Conservation (phyloP, 306 rosid species). For the Quercus gilva region DNA sequence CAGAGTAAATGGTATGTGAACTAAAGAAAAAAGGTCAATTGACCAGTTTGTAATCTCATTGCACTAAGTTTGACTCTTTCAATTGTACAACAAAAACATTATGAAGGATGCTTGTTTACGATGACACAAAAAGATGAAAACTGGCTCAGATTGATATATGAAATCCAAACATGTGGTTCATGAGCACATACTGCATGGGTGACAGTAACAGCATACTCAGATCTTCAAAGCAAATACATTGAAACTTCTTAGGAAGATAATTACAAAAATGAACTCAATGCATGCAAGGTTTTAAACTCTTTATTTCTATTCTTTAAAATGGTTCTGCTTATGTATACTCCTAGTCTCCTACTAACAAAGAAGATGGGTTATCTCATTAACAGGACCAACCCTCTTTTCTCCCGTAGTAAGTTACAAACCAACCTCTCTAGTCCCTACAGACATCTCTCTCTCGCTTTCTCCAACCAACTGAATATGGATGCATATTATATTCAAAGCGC, state of each 20-base stretch:
- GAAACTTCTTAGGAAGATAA: not conserved
- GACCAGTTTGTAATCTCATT: conserved; percentile 2
- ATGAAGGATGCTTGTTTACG: not conserved
- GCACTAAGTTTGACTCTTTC: not conserved
- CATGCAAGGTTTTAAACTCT: not conserved
- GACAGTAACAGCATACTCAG: not conserved
- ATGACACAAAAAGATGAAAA: not conserved
- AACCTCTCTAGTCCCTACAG: too few species aligned
- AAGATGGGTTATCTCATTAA: not conserved
- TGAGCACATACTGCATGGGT: not conserved
- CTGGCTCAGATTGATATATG: not conserved
- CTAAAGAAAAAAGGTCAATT: conserved; percentile 4
- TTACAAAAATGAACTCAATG: conserved; percentile 2
- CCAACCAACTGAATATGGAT: too few species aligned
- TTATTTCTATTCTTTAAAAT: not conserved
- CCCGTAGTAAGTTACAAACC: not conserved
- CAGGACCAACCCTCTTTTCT: not conserved
- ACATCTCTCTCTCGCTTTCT: too few species aligned
- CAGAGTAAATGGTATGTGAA: conserved; percentile 2
- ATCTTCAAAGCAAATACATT: not conserved
- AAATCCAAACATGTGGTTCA: not conserved
- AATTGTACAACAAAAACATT: conserved; percentile 6
- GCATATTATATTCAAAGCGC: too few species aligned
- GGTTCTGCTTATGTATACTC: not conserved
- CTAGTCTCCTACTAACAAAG: not conserved